phyloP scores from a whole-genome alignment of 2,329 filamentous ascomycete species.

The Cladobotryum protrusum region DNA sequence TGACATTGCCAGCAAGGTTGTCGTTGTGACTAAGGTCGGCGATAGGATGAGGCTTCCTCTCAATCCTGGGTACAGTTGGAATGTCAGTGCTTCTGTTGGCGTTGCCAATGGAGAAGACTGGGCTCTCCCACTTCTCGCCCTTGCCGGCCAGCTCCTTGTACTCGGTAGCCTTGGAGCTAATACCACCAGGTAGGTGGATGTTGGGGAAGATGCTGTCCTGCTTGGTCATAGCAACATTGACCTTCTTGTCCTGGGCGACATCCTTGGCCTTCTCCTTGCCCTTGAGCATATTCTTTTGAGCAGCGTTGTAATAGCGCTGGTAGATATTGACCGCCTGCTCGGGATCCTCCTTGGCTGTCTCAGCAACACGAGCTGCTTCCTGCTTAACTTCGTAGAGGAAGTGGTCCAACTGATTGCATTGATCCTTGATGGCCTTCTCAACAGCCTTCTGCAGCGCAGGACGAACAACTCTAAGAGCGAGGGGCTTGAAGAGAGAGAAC shows the following conservation, averaged over 20 bases:
- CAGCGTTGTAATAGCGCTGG: slow-evolving; percentile 70
- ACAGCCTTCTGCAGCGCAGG: slow-evolving; percentile 81
- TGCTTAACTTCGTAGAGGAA: slow-evolving; percentile 71
- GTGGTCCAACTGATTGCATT: slow-evolving; percentile 68
- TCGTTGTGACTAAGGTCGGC: slow-evolving; percentile 1
- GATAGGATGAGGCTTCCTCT: slow-evolving; percentile 35
- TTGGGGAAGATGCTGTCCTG: slow-evolving; percentile 86
- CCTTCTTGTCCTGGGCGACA: slow-evolving; percentile 58
- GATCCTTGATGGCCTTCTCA: slow-evolving; percentile 83
- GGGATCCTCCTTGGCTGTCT: slow-evolving; percentile 53
- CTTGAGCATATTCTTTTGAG: slow-evolving; percentile 66
- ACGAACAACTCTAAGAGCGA: slow-evolving; percentile 76
- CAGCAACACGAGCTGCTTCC: slow-evolving; percentile 69
- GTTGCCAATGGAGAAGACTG: slow-evolving; percentile 81
- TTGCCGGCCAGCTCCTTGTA: slow-evolving; percentile 82
- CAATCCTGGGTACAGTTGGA: slow-evolving; percentile 51
- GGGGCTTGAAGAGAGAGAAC: slow-evolving; percentile 78
- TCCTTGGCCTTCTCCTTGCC: slow-evolving; percentile 71
- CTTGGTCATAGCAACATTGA: slow-evolving; percentile 52
- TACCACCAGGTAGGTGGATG: slow-evolving; percentile 72
- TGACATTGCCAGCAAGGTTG: background rate
- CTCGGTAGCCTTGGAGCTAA: slow-evolving; percentile 88
- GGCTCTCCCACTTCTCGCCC: slow-evolving; percentile 91
- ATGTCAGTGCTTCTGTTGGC: slow-evolving; percentile 68
- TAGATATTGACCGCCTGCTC: slow-evolving; percentile 77